These are phyloP conservation scores for Penicillium riverlandense DNA, from an alignment of 495 filamentous ascomycete species.

Conservation along the genomic window DNA sequence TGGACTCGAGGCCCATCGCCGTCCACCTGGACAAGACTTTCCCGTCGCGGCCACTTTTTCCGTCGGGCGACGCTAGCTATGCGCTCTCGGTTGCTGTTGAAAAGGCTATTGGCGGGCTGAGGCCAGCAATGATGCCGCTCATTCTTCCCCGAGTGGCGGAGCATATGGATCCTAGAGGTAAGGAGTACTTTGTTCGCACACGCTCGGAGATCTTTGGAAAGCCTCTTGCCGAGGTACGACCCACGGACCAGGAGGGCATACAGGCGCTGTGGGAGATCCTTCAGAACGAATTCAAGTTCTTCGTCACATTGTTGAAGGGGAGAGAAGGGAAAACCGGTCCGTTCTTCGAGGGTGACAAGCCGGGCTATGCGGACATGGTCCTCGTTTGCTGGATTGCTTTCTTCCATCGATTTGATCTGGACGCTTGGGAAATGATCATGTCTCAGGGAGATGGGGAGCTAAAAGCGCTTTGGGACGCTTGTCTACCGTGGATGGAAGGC, in stretches of 20 bases:
- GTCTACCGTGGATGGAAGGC: constrained; percentile 23
- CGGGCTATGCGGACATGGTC: constrained; percentile 20
- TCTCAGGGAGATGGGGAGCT: constrained; percentile 17
- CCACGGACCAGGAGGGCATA: constrained; percentile 10
- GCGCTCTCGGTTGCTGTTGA: constrained; percentile 13
- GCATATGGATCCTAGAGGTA: constrained; percentile 19
- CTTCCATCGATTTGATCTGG: constrained; percentile 13
- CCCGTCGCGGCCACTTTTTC: constrained; percentile 24
- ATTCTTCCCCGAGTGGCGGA: constrained; percentile 16
- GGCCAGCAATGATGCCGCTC: not conserved
- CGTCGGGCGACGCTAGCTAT: constrained; percentile 25
- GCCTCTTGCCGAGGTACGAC: constrained; percentile 22
- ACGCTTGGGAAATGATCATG: constrained; percentile 12
- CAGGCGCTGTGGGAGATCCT: constrained; percentile 7
- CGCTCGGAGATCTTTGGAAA: constrained; percentile 21
- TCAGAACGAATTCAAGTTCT: constrained; percentile 6
- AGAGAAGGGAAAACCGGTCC: constrained; percentile 21
- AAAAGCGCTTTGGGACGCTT: constrained; percentile 16
- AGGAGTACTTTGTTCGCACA: constrained; percentile 25
- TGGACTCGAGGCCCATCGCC: constrained; percentile 34
- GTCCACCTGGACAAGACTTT: constrained; percentile 27
- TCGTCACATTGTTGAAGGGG: constrained; percentile 18
- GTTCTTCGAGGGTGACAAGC: constrained; percentile 24
- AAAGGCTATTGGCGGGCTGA: not conserved
- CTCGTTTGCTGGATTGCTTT: constrained; percentile 14